Evolutionary conservation across 495 filamentous ascomycete species (phyloP), one percentile per base, ranked within the genome.

Genomic region (Corynascus novoguineensis): DNA sequence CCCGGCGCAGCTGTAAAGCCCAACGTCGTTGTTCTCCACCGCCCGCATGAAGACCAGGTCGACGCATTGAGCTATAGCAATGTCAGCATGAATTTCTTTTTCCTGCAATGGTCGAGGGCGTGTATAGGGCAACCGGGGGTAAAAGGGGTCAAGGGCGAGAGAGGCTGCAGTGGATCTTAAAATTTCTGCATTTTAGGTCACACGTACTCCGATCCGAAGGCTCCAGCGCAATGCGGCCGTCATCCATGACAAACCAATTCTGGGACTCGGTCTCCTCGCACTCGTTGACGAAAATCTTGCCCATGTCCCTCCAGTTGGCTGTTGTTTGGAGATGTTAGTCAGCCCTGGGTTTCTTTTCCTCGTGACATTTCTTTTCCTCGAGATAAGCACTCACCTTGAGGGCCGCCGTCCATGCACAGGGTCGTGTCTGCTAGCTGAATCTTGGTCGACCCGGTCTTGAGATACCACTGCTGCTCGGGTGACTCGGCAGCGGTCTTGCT

Each of bases 291-390:
- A 55, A 70, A 62, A 80, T 61, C 57, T 53, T 70, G 22, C 62
- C 77, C 78, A 81, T 79, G 56, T 80, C 77, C 66, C 76, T 79
- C 77, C 78, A 80, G 68, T 73, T 74, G 52, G 49, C 76, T 78
- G 35, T 25, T n/a, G n/a, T 14, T 12, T n/a, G 29, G 5, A 35
- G 15, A n/a, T 4, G 1, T 27, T 15, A 14, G 41, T 31, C n/a
- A 48, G 45, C 5, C 15, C 61, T 32, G 2, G 0, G 15, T 49
- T 11, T 31, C 17, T 38, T 7, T 8, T 41, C 5, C 10, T 41
- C 10, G 12, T 15, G 35, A 12, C 35, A 8, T 2, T 12, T 15
- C 34, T 12, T 12, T 37, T 3, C 25, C 28, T 12, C 37, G 12
- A 7, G 31, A 44, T n/a, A 11, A 21, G 21, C 38, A 40, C 70